Percentiles rank a stretch among this genome's conserved stretches.
Evolutionary conservation across 148 eudicot species (phyloP).

Genomic region (Persicaria maculosa): DNA sequence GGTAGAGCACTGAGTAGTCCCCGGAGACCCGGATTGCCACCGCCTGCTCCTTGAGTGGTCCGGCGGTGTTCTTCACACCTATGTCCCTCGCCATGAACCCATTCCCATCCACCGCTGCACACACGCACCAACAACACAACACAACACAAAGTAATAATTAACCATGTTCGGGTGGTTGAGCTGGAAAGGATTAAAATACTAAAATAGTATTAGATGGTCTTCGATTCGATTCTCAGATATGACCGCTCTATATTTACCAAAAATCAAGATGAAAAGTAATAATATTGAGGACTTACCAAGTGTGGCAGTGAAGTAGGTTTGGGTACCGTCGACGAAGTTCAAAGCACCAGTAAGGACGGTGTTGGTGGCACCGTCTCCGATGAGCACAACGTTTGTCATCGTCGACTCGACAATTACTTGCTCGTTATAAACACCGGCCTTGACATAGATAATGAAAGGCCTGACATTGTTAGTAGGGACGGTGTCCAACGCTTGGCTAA

Average conservation of each 20-base stretch:
- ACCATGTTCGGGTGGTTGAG: no score
- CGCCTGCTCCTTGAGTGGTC: constrained; percentile 49
- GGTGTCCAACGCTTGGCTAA: not conserved
- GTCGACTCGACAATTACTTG: constrained; percentile 25
- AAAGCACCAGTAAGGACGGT: constrained; percentile 49
- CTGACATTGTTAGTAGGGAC: not conserved
- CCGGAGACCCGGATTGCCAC: constrained; percentile 40
- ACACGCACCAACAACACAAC: no score
- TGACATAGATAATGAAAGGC: constrained; percentile 43
- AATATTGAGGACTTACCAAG: constrained; percentile 34
- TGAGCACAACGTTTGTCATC: constrained; percentile 37
- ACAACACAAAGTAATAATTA: no score
- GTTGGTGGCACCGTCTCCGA: constrained; percentile 77
- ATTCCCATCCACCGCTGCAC: constrained; percentile 18
- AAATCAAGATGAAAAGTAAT: not conserved
- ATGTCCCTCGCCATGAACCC: constrained; percentile 39
- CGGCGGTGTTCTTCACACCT: constrained; percentile 52
- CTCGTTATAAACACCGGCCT: constrained; percentile 68
- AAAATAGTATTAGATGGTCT: no score
- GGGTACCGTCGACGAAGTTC: constrained; percentile 46
- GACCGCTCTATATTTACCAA: no score
- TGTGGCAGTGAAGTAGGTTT: constrained; percentile 59
- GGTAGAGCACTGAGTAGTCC: constrained; percentile 30
- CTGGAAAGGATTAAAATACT: not conserved
- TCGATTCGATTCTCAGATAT: no score